Conservation (phyloP, 2,329 filamentous ascomycete genomes). For the Clarireedia hainanense region DNA sequence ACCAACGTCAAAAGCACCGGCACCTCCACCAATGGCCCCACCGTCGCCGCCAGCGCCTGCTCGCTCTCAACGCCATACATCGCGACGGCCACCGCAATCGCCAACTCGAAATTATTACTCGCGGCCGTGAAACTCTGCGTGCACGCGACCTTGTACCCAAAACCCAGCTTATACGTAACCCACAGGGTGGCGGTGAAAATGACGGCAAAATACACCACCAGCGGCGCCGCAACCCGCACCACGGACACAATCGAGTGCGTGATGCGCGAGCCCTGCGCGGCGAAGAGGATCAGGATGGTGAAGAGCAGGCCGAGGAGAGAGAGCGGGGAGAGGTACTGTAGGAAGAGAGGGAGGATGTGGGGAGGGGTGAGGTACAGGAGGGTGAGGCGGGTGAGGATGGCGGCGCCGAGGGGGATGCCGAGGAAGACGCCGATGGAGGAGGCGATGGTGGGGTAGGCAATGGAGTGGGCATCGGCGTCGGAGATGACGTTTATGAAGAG, state of each 20-base stretch:
- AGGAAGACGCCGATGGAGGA: conserved; percentile 78
- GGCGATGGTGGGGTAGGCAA: conserved; percentile 62
- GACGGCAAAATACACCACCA: conserved; percentile 72
- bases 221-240: conserved; percentile 68
- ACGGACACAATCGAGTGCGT: conserved; percentile 80
- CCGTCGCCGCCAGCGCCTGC: conserved; percentile 73
- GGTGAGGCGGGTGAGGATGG: conserved; percentile 63
- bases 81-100: conserved; percentile 80
- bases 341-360: conserved; percentile 62
- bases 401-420: conserved; percentile 73
- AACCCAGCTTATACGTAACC: conserved; percentile 56
- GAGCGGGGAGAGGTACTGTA: conserved; percentile 63
- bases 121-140: conserved; percentile 85
- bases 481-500: conserved; percentile 66
- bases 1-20: conserved; percentile 72
- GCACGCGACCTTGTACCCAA: conserved; percentile 60
- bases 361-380: conserved; percentile 47
- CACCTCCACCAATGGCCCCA: conserved; percentile 80
- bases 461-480: conserved; percentile 33
- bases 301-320: conserved; percentile 79
- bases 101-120: conserved; percentile 90
- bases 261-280: conserved; percentile 68
- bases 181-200: conserved; percentile 66
- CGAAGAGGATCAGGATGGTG: conserved; percentile 81
- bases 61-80: conserved; percentile 71